Evolutionary conservation across 225 moss, liverwort and hornwort species (phyloP).

Genomic region (Straminergon stramineum): DNA sequence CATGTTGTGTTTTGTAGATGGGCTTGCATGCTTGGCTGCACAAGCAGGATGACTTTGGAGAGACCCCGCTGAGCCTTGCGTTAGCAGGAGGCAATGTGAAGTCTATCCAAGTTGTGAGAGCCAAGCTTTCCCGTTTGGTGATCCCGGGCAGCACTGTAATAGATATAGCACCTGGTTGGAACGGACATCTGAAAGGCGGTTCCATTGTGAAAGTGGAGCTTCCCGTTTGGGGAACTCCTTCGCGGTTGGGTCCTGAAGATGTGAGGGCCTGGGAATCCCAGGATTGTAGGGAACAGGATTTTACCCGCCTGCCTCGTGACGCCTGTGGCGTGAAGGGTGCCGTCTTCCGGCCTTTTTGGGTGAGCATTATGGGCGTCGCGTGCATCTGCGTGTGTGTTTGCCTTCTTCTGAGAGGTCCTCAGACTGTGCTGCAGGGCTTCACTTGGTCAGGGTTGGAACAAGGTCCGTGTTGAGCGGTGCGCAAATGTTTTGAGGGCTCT

Average conservation of each 20-base stretch:
- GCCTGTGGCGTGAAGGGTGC: slow-evolving; percentile 42
- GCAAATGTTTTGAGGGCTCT: neutral
- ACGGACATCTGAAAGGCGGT: neutral
- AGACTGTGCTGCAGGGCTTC: slow-evolving; percentile 29
- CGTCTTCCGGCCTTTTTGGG: slow-evolving; percentile 61
- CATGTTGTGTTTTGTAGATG: slow-evolving; percentile 16
- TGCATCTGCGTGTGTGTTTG: slow-evolving; percentile 80
- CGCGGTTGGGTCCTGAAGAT: neutral
- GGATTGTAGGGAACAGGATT: slow-evolving; percentile 17
- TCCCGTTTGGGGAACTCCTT: slow-evolving; percentile 17
- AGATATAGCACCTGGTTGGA: slow-evolving; percentile 14
- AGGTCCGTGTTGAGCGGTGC: neutral
- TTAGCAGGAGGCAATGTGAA: slow-evolving; percentile 23
- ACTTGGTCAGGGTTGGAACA: slow-evolving; percentile 19
- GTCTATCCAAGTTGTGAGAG: slow-evolving; percentile 53
- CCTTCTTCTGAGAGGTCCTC: slow-evolving; percentile 52
- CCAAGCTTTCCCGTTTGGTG: slow-evolving; percentile 52
- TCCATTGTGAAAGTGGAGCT: slow-evolving; percentile 13
- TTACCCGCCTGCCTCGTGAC: slow-evolving; percentile 25
- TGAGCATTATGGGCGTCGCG: slow-evolving; percentile 80
- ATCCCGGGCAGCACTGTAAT: slow-evolving; percentile 16
- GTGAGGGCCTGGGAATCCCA: neutral
- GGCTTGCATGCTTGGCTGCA: slow-evolving; percentile 69
- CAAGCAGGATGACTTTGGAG: slow-evolving; percentile 36
- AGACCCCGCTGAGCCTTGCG: slow-evolving; percentile 65